Base-by-base conservation (phyloP, 1,284 basidiomycete species). In the Microbotryum scabiosae region DNA sequence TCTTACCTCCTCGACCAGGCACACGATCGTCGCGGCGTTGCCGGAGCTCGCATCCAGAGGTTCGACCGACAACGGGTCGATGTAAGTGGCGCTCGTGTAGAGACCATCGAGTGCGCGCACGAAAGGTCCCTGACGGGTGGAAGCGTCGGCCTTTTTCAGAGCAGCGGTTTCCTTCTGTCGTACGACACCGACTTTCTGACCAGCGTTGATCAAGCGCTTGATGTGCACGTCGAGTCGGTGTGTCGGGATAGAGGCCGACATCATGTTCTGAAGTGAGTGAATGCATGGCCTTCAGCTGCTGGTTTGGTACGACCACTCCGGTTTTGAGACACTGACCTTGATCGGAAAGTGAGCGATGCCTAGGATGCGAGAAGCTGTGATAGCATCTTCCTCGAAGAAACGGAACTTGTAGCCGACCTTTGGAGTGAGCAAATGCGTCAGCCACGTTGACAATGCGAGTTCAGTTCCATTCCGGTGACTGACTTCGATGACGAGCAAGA, bases 161-260 rank as follows among this genome's bases (percentile, higher is more conserved):
- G 94, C 94, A 0, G 94, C 90, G 0, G 94, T 97, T 76, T 98
- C 94, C 4, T 81, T 84, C 74, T 97, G 94, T n/a, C 85, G 82
- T 1, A 96, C 85, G 14, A 98, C 84, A 12, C 94, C 94, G 54
- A 98, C 82, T 83, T 90, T 89, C 74, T 91, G 81, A 0, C 93
- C 93, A 57, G 85, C 82, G 1, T 87, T 85, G 48, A 97, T 81
- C 41, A 97, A 80, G 87, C 91, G 91, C 76, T 88, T 90, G 53
- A 96, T 80, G 74, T 97, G 91, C 7, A 97, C 82, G 61, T 88
- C 82, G 20, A 88, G 79, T 48, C 92, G 81, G 16, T 61, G 59
- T 2, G 57, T 60, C 16, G 60, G 65, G 23, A 67, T 65, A 28
- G 63, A 63, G 5, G 58, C 58, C 0, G 61, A 63, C 10, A 64